Evolutionary conservation across 306 rosid species (phyloP), one percentile per base, ranked within the genome.

Genomic region (Leucaena leucocephala): DNA sequence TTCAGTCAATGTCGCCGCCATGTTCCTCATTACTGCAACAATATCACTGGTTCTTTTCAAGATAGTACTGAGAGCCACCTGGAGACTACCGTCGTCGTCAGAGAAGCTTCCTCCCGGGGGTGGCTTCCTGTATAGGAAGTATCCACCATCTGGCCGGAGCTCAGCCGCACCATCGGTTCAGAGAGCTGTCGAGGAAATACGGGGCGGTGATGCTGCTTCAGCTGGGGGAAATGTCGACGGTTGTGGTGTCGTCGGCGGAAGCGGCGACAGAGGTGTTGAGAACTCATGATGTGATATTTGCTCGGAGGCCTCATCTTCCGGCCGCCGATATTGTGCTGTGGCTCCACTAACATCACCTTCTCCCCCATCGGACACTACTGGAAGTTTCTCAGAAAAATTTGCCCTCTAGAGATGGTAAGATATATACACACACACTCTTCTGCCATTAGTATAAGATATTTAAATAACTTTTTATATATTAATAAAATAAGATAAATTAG

Each of bases 241-340:
- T 78, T 5, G 43, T 81, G 44, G 55, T 84, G 17, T 84, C 85
- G 9, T 84, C 90, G 2, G 72, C 84, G 9, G 71, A 84, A 68
- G 8, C 50, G 7, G 87, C 86, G 11, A 75, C 49, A 42, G 86
- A 81, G 34, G 76, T 86, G 14, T 0, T 86, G 66, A 79, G 71
- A 59, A 81, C 77, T 2, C 70, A 84, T 39, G 90, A 72, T 50
- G 5, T 11, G 2, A 40, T 9, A 15, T 80, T 86, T 6, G 77
- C 85, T 4, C 36, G 54, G 27, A 78, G 81, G 22, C 68, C 75
- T 0, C 58, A 2, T 36, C 45, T 14, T 64, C 27, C 27, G 7
- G 22, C 22, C 0, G 4, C 45, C 8, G 45, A 64, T 15, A 0
- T 64, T 5, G 6, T 36, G 6, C 17, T 58, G 36, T 34, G 68